Base-by-base conservation (phyloP, 202 grass and related monocot species). In the Setaria viridis region DNA sequence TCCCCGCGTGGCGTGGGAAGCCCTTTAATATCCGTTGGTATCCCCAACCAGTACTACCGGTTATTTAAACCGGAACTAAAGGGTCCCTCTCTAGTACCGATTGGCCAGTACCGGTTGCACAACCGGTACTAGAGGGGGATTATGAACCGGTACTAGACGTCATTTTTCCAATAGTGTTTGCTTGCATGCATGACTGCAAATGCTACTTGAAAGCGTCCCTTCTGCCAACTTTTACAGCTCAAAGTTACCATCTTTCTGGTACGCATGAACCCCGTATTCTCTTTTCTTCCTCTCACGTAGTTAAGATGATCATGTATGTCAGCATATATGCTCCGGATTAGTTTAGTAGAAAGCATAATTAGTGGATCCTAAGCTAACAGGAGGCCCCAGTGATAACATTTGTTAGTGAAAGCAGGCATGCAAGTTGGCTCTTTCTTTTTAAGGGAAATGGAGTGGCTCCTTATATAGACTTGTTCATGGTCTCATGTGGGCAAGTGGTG, bases 301-400 rank as follows among this genome's bases (percentile, higher is more conserved):
- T 32, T 77, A 41, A 41, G 63, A 75, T 82, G 54, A 70, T 16
- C 51, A 76, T 71, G 49, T 32, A 68, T 71, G 57, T 54, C 80
- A 82, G 71, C 56, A 89, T 80, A 82, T 58, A 78, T 82, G 78
- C 88, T 82, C 71, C 34, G 66, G 70, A 57, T 89, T 85, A 85
- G 32, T 85, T 55, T 86, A 86, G 72, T 78, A n/a, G 20, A 90
- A 86, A 86, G 79, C 81, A 70, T 48, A 6, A 72, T 78, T 57
- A 82, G 79, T 90, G 88, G 83, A 82, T 82, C 73, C 79, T 86
- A 86, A 86, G 73, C 73, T 79, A 86, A 85, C 66, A 59, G 41
- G 72, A 72, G 65, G 83, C 29, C 57, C 65, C 67, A 67, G 73
- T 73, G 84, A 86, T 82, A 90, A 86, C 57, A 78, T 90, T 90